Base-by-base conservation (phyloP, 768 basidiomycete genomes). In the Lentinula lateritia region DNA sequence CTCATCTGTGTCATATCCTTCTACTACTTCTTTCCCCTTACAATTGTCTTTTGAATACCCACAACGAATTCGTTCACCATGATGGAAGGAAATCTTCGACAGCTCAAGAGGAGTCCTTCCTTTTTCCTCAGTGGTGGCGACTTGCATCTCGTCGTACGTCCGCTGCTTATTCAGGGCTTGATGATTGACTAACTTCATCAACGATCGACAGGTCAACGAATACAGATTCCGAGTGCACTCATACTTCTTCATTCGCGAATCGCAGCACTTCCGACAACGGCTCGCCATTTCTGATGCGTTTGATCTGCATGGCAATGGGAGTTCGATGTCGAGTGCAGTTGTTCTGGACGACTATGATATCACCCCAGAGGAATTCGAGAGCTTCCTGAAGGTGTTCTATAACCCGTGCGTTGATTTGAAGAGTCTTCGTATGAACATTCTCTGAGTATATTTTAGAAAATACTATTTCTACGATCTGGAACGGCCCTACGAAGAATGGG, bases 331-430 rank as follows among this genome's bases (percentile, higher is more conserved):
- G 0, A 72, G 70, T 5, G 75, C 80, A 0, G 72, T 80, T 20
- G 69, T 72, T 0, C 70, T 88, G 1, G 73, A 78, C 5, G 55
- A 56, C 20, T 75, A 78, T 16, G 43, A 71, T 0, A 73, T 76
- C 9, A 76, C 75, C 28, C 73, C 76, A 0, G 71, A 74, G 5
- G 83, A 86, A 20, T 85, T 87, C 58, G 75, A 78, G 15, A 78
- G 79, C 0, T 81, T 88, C 50, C 69, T 86, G 0, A 87, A 82
- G 82, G 78, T 87, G 0, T 85, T 88, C 53, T 88, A 88, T 56
- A 85, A 86, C 57, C 74, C 78, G 87, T 87, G 62, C 59, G 83
- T 42, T 4, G 2, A 13, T 32, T 36, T 12, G 15, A 46, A 32
- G 18, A 8, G 15, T 13, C 12, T 20, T 39, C 39, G 7, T 16